Evolutionary conservation across 2,329 filamentous ascomycete genomes (phyloP).

Genomic region (Fusarium mexicanum): DNA sequence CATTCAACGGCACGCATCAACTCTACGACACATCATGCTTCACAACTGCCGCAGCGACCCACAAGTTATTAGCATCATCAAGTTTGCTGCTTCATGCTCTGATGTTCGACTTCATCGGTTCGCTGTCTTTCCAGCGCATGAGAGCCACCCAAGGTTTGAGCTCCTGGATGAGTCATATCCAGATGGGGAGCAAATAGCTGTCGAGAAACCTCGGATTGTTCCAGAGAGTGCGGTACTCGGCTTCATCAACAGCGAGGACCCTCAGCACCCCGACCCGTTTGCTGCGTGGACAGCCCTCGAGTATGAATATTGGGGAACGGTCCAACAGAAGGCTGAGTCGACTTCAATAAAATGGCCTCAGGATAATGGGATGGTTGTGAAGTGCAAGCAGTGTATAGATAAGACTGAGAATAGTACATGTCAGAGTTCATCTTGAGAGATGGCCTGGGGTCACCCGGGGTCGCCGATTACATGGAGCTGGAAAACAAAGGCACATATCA

Average conservation of each 20-base stretch:
- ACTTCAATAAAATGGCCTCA: not conserved
- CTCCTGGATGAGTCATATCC: not conserved
- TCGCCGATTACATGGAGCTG: not conserved
- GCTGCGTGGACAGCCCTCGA: not conserved
- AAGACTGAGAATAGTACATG: not conserved
- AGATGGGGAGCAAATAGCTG: too few relatives aligned
- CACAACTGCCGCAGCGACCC: not conserved
- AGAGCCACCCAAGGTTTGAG: not conserved
- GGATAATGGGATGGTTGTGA: not conserved
- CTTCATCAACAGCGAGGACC: not conserved
- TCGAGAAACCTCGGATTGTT: not conserved
- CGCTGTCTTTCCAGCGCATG: not conserved
- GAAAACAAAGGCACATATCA: not conserved
- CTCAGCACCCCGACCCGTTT: not conserved
- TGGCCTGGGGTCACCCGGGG: not conserved
- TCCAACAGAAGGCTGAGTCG: not conserved
- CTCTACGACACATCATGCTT: constrained; percentile 2
- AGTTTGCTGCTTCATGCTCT: not conserved
- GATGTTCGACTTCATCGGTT: constrained; percentile 5
- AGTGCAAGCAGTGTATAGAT: not conserved
- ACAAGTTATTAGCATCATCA: not conserved
- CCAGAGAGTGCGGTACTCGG: not conserved
- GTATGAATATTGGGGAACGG: not conserved
- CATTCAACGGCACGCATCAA: not conserved
- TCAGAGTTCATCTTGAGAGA: not conserved